These are phyloP conservation scores for Huntiella omanensis DNA, from an alignment of 2,329 filamentous ascomycete species.

Conservation along the genomic window DNA sequence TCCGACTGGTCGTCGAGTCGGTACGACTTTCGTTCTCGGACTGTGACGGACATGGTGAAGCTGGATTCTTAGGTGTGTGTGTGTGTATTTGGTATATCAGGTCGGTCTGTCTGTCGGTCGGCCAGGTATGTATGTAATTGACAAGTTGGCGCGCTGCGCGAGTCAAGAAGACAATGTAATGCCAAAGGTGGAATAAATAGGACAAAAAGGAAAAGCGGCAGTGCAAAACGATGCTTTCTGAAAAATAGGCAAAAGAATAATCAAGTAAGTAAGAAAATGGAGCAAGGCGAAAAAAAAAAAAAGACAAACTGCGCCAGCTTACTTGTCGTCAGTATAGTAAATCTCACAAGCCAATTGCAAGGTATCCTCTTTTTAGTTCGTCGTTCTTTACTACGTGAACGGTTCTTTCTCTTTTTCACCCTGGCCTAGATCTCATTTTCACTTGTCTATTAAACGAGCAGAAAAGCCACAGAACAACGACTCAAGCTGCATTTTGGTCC, in stretches of 20 bases:
- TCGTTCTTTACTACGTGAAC: neutral
- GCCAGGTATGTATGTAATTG: neutral
- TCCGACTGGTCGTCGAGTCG: slow-evolving; percentile 21
- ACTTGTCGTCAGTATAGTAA: neutral
- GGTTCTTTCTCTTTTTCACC: neutral
- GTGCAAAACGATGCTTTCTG: no score
- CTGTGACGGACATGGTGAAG: slow-evolving; percentile 16
- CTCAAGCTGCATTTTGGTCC: no score
- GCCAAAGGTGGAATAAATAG: neutral
- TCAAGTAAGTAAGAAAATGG: neutral
- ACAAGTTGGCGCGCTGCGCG: neutral
- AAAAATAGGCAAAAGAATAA: neutral
- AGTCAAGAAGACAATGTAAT: slow-evolving; percentile 1
- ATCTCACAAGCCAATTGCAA: neutral
- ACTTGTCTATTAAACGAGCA: neutral
- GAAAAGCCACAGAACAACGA: neutral
- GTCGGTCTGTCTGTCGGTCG: neutral
- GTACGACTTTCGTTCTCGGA: slow-evolving; percentile 22
- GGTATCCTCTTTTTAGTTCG: neutral
- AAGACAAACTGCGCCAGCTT: neutral
- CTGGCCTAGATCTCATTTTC: neutral
- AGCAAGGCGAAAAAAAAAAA: neutral
- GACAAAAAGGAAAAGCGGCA: no score
- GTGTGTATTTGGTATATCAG: neutral
- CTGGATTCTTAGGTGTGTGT: neutral